These are phyloP conservation scores for Cetraspora pellucida DNA, from an alignment of 192 early-diverging fungal species.

Conservation along the genomic window DNA sequence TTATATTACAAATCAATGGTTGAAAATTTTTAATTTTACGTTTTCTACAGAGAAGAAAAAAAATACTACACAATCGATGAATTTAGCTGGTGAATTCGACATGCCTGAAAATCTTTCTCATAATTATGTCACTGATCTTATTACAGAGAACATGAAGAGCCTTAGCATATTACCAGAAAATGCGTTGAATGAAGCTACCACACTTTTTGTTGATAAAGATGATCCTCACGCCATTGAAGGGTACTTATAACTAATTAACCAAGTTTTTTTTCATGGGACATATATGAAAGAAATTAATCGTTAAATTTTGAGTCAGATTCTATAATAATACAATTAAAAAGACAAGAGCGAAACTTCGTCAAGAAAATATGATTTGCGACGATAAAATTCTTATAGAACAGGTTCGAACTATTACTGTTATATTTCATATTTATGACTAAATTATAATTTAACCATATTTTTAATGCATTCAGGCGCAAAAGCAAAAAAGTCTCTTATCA, in stretches of 20 bases:
- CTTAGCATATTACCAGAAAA: slow-evolving; percentile 17
- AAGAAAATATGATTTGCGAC: neutral
- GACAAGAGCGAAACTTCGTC: neutral
- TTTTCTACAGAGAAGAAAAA: no score
- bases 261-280: neutral
- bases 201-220: slow-evolving; percentile 5
- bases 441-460: neutral
- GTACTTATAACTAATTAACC: neutral
- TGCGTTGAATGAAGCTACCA: neutral
- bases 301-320: neutral
- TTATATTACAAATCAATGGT: no score
- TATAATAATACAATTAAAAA: neutral
- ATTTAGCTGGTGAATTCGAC: neutral
- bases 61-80: neutral
- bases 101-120: neutral
- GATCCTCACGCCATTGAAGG: neutral
- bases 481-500: neutral
- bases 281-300: neutral
- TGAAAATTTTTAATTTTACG: no score
- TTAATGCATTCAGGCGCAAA: neutral
- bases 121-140: neutral
- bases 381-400: neutral
- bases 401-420: neutral
- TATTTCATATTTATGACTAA: no score
- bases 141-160: neutral